Conservation (phyloP, 208 protist species). For the Phytomonas francai region DNA sequence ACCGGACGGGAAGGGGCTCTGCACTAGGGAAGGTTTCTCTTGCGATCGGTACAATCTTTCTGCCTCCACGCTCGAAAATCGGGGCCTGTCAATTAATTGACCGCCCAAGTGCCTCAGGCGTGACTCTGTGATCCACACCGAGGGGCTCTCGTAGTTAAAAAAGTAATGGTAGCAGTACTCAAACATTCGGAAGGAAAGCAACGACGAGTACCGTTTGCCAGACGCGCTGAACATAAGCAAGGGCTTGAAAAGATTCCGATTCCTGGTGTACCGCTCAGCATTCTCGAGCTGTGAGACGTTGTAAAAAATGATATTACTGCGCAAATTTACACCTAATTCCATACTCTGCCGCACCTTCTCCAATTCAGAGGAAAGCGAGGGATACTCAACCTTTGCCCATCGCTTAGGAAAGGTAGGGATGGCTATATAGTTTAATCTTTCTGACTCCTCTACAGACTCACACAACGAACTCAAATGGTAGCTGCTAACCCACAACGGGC, state of each 20-base stretch:
- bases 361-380: no score
- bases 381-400: no score
- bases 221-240: slow-evolving; percentile 20
- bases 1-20: not conserved
- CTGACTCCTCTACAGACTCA: no score
- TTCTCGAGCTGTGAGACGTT: slow-evolving; percentile 46
- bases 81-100: not conserved
- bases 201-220: slow-evolving; percentile 29
- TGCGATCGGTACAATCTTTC: no score
- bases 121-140: slow-evolving; percentile 30
- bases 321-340: no score
- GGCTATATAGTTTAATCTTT: no score
- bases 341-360: no score
- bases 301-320: no score
- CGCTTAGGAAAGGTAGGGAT: no score
- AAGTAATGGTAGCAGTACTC: slow-evolving; percentile 52
- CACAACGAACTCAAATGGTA: no score
- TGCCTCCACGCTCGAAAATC: not conserved
- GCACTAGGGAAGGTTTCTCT: not conserved
- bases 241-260: not conserved
- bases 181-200: slow-evolving; percentile 33
- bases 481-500: no score
- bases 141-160: not conserved
- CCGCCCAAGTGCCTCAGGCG: slow-evolving; percentile 23
- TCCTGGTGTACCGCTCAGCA: slow-evolving; percentile 13